phyloP scores from a whole-genome alignment of 495 filamentous ascomycete genomes.

The Letharia columbiana region DNA sequence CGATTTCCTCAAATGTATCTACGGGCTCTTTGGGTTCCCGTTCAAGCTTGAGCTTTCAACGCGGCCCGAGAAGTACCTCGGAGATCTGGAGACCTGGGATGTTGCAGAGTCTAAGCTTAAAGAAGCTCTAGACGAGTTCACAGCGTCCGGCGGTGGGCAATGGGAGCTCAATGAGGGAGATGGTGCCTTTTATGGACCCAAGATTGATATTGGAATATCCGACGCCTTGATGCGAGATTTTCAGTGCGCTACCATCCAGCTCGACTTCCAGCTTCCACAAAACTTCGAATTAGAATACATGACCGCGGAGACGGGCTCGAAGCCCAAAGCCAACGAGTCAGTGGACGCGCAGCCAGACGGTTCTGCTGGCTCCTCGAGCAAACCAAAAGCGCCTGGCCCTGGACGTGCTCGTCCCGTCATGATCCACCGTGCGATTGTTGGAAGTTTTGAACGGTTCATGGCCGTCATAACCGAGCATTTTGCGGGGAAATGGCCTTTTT shows the following conservation, averaged over 20 bases:
- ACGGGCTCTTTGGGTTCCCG: constrained; percentile 85
- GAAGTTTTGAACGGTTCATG: constrained; percentile 89
- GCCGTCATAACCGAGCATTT: constrained; percentile 93
- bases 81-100: constrained; percentile 80
- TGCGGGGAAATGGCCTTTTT: constrained; percentile 96
- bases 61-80: constrained; percentile 84
- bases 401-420: constrained; percentile 90
- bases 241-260: constrained; percentile 94
- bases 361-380: constrained; percentile 27
- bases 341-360: constrained; percentile 28
- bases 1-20: constrained; percentile 75
- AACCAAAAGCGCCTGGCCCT: constrained; percentile 44
- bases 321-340: constrained; percentile 35
- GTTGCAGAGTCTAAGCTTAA: constrained; percentile 71
- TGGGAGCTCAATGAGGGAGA: constrained; percentile 92
- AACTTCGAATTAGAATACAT: constrained; percentile 79
- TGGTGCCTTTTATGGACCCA: constrained; percentile 94
- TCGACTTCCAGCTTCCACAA: constrained; percentile 88
- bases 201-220: constrained; percentile 86
- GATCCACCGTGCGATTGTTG: constrained; percentile 92
- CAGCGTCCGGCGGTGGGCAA: constrained; percentile 49
- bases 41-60: constrained; percentile 96
- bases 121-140: constrained; percentile 70
- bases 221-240: constrained; percentile 70
- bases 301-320: constrained; percentile 48